These are phyloP conservation scores for Fusarium sp. DNA, from an alignment of 2,329 filamentous ascomycete genomes.

Conservation along the genomic window DNA sequence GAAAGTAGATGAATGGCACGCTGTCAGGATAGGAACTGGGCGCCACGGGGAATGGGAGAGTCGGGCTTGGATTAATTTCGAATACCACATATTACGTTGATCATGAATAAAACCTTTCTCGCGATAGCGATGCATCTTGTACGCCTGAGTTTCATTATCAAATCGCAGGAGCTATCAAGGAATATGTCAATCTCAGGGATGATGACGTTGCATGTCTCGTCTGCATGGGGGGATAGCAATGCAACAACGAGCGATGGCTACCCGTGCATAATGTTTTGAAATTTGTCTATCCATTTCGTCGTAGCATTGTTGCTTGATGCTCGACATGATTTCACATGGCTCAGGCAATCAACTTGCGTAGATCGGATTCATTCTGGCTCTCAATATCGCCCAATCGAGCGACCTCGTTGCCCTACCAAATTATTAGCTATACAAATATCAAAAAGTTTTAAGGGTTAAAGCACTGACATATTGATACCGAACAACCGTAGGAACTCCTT, in stretches of 20 bases:
- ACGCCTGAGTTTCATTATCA: not conserved
- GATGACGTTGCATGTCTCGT: not conserved
- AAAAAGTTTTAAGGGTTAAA: no score
- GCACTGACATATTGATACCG: slow-evolving; percentile 39
- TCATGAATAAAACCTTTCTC: not conserved
- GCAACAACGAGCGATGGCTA: not conserved
- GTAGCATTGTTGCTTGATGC: not conserved
- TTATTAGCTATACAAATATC: not conserved
- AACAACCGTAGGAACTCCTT: slow-evolving; percentile 42
- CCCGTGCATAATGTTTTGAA: accelerated
- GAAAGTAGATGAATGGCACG: not conserved
- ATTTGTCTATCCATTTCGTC: not conserved
- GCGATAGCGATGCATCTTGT: not conserved
- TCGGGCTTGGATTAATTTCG: not conserved
- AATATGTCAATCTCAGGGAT: no score
- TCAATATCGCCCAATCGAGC: slow-evolving; percentile 41
- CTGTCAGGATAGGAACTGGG: not conserved
- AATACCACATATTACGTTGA: not conserved
- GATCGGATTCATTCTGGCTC: slow-evolving; percentile 41
- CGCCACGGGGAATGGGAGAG: not conserved
- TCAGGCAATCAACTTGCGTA: slow-evolving; percentile 35
- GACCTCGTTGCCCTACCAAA: slow-evolving; percentile 37
- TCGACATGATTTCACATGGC: not conserved
- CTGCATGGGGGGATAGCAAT: not conserved
- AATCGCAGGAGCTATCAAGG: no score